Conservation (phyloP, 306 rosid genomes). For the apple (Malus domestica) region DNA sequence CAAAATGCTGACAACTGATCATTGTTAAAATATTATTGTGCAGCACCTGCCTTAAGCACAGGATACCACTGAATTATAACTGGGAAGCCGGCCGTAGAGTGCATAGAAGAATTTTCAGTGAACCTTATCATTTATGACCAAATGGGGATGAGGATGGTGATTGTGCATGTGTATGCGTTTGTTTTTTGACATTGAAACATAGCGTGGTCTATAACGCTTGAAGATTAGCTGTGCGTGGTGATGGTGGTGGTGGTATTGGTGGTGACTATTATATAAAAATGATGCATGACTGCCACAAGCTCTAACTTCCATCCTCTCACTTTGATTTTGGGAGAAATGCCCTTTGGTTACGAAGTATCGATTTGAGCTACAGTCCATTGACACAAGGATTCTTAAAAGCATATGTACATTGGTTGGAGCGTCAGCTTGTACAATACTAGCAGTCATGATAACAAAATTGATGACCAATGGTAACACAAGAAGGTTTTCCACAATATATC, state of each 20-base stretch:
- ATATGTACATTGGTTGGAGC: background rate
- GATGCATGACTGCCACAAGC: background rate
- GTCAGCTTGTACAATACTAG: background rate
- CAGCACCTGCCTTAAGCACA: background rate
- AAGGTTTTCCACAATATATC: background rate
- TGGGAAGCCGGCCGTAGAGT: background rate
- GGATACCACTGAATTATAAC: background rate
- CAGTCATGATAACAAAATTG: background rate
- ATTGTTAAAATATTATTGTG: background rate
- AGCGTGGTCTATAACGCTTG: background rate
- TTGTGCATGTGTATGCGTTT: background rate
- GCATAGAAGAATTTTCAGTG: background rate
- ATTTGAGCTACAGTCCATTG: background rate
- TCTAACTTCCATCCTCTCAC: background rate
- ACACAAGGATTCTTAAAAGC: background rate
- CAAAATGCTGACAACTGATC: background rate
- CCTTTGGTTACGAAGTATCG: background rate
- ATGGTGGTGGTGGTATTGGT: background rate
- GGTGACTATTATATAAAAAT: background rate
- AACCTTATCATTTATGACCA: background rate
- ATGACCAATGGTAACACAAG: background rate
- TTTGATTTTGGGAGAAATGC: background rate
- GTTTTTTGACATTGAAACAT: background rate
- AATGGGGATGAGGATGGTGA: background rate
- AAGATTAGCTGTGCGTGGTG: background rate